A percentile compares a stretch with the other conserved stretches of the same genome.
These are phyloP conservation scores for Tephrocybe sp. DNA, from an alignment of 768 basidiomycete species.

Conservation along the genomic window DNA sequence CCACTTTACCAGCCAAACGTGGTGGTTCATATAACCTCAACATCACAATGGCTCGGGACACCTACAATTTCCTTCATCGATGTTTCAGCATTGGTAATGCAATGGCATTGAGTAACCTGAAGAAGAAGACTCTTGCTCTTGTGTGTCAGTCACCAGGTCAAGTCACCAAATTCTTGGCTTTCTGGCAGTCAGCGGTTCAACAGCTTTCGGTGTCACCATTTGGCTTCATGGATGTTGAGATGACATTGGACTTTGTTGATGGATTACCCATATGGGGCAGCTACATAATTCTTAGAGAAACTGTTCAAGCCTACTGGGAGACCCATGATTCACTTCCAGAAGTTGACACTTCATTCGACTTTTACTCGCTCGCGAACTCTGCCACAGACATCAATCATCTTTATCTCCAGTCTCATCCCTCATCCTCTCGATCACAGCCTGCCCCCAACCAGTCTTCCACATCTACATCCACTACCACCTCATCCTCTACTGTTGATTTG, in stretches of 20 bases:
- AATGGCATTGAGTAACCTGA: background rate
- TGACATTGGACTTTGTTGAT: conserved; percentile 1
- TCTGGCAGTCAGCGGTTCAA: background rate
- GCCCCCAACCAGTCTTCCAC: too few relatives aligned
- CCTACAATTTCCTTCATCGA: background rate
- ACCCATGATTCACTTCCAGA: background rate
- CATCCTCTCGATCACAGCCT: too few relatives aligned
- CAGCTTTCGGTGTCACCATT: background rate
- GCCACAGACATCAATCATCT: background rate
- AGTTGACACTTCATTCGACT: background rate
- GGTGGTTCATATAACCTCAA: background rate
- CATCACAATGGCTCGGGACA: background rate
- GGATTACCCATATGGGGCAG: background rate
- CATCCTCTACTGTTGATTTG: background rate
- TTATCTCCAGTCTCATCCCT: background rate
- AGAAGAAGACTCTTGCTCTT: background rate
- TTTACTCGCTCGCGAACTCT: background rate
- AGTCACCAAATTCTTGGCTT: background rate
- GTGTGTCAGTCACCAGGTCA: too few relatives aligned
- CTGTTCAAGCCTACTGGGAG: background rate
- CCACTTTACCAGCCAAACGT: background rate
- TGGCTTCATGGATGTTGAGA: conserved; percentile 1
- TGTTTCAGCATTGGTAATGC: conserved; percentile 2
- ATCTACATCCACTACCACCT: background rate
- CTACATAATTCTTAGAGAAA: background rate